phyloP scores from a whole-genome alignment of 1,139 yeast species.

The Blastobotrys malaysiensis region DNA sequence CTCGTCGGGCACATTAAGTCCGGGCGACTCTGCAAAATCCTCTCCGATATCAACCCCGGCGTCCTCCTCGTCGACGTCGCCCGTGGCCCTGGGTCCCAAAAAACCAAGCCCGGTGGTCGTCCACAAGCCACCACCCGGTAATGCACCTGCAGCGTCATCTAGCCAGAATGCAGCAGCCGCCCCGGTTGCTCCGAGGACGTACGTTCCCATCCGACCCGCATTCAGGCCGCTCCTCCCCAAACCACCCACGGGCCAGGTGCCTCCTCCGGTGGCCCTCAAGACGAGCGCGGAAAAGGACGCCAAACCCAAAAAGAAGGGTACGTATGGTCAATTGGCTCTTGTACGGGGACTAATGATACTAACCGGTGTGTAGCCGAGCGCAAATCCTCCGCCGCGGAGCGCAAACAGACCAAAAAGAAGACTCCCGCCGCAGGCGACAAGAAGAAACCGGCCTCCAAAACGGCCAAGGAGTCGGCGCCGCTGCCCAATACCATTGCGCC shows the following conservation, averaged over 20 bases:
- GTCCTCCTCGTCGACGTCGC: not conserved
- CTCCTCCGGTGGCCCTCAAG: not conserved
- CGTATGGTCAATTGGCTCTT: not conserved
- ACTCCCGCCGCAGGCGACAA: not conserved
- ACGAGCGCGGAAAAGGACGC: not conserved
- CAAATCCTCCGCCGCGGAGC: not conserved
- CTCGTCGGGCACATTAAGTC: not conserved
- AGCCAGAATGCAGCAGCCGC: no score
- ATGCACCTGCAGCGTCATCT: no score
- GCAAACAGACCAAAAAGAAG: not conserved
- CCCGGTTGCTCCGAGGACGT: conserved; percentile 7
- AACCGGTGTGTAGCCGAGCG: not conserved
- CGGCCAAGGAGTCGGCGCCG: not conserved
- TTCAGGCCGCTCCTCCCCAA: conserved; percentile 35
- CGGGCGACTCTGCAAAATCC: not conserved
- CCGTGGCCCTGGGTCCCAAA: not conserved
- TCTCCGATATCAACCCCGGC: conserved; percentile 7
- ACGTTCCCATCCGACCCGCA: conserved; percentile 35
- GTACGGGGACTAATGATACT: not conserved
- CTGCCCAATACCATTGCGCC: conserved; percentile 11
- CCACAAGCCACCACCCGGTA: not conserved
- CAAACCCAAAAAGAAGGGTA: conserved; percentile 3
- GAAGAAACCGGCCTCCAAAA: not conserved
- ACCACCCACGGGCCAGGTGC: conserved; percentile 17
- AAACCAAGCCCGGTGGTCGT: not conserved